Base-by-base conservation (phyloP, 306 rosid genomes). In the Acacia acuminata region DNA sequence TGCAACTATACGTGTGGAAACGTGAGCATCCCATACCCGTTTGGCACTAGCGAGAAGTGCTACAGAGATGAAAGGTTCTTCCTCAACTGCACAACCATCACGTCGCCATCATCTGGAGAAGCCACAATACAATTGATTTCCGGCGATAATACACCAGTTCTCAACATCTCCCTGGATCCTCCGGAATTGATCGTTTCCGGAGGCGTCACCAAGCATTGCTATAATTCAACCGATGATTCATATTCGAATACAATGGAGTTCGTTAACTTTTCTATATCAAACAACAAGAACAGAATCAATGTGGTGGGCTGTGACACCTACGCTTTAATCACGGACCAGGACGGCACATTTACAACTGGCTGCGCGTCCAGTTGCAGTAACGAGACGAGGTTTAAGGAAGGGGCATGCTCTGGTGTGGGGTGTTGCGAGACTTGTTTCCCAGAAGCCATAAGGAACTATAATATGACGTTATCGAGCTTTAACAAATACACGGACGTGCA, bases 401-500 rank as follows among this genome's bases (percentile, higher is more conserved):
- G 75, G 4, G 0, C 70, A 2, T 71, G 77, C 32, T 25, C 71
- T 3, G 70, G 71, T 3, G 22, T 38, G 1, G 82, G 82, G 0
- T 79, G 83, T 38, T 80, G 83, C 17, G 16, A 80, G 45, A 9
- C 72, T 1, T 2, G 12, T 9, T 42, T 80, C 2, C 83, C 72
- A 0, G 0, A 13, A 8, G 71, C 25, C 32, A 48, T 48, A 0
- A 48, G 3, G 25, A 10, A 12, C 8, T 73, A 10, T 82, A 82
- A 0, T 77, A 83, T 43, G 75, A 86, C n/a, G 4, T 0, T 25
- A 0, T 0, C 1, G 0, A 53, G 83, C 56, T 24, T 0, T 4
- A 0, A 2, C 0, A 78, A 77, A 71, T 61, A 71, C 45, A 3
- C 22, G 0, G 0, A 0, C 0, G 82, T 76, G 0, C 0, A 1